Percentiles rank a stretch among this genome's conserved stretches.
phyloP scores from a whole-genome alignment of 768 basidiomycete genomes.

The Hericium coralloides region DNA sequence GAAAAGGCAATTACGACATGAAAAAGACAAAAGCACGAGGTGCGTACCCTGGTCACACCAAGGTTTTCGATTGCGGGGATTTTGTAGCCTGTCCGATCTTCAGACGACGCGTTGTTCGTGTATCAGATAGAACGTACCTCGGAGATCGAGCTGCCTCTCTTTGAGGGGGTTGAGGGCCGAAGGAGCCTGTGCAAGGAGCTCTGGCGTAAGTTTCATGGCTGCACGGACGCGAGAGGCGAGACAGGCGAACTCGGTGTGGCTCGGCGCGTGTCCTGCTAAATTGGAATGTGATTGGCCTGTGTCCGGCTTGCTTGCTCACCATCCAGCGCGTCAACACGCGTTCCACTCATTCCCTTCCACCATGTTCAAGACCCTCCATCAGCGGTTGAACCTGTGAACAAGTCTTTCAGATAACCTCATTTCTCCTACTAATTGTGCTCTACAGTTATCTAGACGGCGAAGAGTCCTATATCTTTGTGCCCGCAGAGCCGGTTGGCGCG shows the following conservation, averaged over 20 bases:
- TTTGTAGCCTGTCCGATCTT: slow-evolving; percentile 61
- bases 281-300: neutral
- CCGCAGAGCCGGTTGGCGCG: slow-evolving; percentile 49
- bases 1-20: neutral
- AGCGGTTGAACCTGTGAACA: slow-evolving; percentile 61
- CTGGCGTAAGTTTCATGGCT: slow-evolving; percentile 85
- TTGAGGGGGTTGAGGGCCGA: slow-evolving; percentile 77
- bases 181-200: slow-evolving; percentile 75
- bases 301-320: slow-evolving; percentile 7
- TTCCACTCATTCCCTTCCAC: slow-evolving; percentile 16
- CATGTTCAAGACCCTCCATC: slow-evolving; percentile 62
- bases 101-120: slow-evolving; percentile 1
- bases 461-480: slow-evolving; percentile 75
- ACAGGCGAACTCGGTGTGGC: slow-evolving; percentile 1
- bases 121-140: slow-evolving; percentile 45
- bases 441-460: slow-evolving; percentile 58
- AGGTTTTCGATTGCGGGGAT: slow-evolving; percentile 95
- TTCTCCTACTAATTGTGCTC: slow-evolving; percentile 11
- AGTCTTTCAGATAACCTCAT: neutral
- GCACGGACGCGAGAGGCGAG: slow-evolving; percentile 6
- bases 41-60: slow-evolving; percentile 76
- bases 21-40: slow-evolving; percentile 8
- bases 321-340: slow-evolving; percentile 11
- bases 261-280: neutral
- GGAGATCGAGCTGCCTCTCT: slow-evolving; percentile 85